Conservation (phyloP, 352 stramenopile species). For the Pythium dissimile region DNA sequence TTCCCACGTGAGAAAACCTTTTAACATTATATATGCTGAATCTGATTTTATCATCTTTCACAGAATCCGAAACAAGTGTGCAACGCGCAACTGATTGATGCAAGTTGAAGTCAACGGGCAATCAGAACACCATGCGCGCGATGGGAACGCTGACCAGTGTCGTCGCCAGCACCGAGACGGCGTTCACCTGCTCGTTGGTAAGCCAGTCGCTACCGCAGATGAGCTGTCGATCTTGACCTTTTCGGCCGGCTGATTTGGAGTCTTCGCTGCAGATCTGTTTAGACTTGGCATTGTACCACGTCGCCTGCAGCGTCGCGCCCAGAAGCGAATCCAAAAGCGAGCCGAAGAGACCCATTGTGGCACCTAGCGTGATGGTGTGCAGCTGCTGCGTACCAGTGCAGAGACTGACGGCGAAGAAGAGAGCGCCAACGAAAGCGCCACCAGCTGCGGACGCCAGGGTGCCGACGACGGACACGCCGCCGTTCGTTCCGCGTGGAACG, state of each 20-base stretch:
- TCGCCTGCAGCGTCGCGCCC: conserved; percentile 77
- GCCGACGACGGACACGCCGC: conserved; percentile 86
- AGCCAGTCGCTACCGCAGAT: conserved; percentile 42
- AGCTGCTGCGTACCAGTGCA: conserved; percentile 37
- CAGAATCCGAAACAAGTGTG: not conserved
- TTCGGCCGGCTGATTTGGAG: not conserved
- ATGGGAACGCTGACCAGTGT: conserved; percentile 42
- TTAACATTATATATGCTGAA: no score
- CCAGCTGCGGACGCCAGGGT: conserved; percentile 78
- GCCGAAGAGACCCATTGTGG: conserved; percentile 57
- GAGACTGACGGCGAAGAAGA: conserved; percentile 51
- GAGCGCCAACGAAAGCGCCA: conserved; percentile 84
- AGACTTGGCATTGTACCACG: conserved; percentile 53
- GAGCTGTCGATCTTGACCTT: conserved; percentile 8
- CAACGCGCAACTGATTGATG: no score
- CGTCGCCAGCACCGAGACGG: conserved; percentile 57
- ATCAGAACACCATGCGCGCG: conserved; percentile 40
- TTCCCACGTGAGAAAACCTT: no score
- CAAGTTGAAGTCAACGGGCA: not conserved
- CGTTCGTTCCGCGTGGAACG: conserved; percentile 93
- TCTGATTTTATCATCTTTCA: not conserved
- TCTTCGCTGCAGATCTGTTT: conserved; percentile 57
- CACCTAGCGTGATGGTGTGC: conserved; percentile 55
- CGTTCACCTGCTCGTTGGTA: conserved; percentile 76
- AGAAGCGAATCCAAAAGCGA: conserved; percentile 84